Conservation (phyloP, 75 land plant species). For the Picea glauca region DNA sequence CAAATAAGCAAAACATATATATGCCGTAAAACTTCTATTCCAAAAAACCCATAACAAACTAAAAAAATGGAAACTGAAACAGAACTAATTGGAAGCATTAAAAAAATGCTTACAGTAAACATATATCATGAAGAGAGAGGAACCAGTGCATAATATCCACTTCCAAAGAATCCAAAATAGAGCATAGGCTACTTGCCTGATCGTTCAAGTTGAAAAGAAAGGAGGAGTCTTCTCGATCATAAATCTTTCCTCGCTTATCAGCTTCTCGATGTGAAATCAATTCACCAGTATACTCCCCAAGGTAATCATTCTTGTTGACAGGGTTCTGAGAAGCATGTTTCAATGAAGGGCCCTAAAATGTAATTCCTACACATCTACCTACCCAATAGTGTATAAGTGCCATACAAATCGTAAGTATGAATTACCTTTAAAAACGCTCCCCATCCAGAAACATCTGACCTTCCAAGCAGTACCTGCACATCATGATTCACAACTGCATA, state of each 20-base stretch:
- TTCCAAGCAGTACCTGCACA: constrained; percentile 89
- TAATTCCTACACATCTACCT: background rate
- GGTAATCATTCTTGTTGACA: constrained; percentile 89
- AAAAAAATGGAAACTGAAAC: background rate
- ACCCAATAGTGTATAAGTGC: background rate
- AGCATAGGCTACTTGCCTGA: constrained; percentile 50
- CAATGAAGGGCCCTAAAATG: constrained; percentile 1
- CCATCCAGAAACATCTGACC: constrained; percentile 99
- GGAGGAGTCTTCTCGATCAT: constrained; percentile 94
- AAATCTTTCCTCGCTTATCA: constrained; percentile 98
- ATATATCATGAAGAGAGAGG: background rate
- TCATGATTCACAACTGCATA: background rate
- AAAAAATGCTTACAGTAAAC: background rate
- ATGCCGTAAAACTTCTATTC: background rate
- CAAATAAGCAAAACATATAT: background rate
- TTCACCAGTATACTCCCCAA: constrained; percentile 99
- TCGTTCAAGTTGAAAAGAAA: constrained; percentile 97
- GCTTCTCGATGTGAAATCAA: constrained; percentile 96
- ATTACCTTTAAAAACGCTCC: constrained; percentile 96
- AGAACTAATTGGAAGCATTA: background rate
- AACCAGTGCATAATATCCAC: background rate
- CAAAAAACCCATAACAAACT: background rate
- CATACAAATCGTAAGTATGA: background rate
- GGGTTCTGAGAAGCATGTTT: constrained; percentile 59
- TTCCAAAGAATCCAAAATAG: background rate